Percentiles rank a stretch among this genome's conserved stretches.
phyloP scores from a whole-genome alignment of 805 yeast genomes.

The Cyberlindnera mississippiensis region DNA sequence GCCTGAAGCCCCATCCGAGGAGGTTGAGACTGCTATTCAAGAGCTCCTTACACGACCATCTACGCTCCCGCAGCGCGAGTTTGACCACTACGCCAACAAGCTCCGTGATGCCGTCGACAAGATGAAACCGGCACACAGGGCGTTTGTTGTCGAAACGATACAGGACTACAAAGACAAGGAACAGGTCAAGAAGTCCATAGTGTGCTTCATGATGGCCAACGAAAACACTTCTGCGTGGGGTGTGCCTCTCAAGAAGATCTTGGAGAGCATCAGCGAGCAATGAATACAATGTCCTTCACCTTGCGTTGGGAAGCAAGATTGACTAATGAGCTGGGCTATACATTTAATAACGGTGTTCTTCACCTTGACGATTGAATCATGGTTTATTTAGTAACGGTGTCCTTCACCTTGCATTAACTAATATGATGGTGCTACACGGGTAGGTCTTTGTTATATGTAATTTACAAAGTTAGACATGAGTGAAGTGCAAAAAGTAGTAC shows the following conservation, averaged over 20 bases:
- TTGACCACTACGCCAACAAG: slow-evolving; percentile 40
- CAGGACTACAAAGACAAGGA: slow-evolving; percentile 23
- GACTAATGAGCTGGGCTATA: too few relatives aligned
- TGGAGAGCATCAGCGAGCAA: slow-evolving; percentile 33
- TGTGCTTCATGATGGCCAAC: slow-evolving; percentile 53
- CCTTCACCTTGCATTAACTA: background rate
- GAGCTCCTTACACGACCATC: slow-evolving; percentile 28
- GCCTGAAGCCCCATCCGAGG: slow-evolving; percentile 19
- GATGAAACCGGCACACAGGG: slow-evolving; percentile 28
- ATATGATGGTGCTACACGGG: background rate
- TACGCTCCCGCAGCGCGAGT: slow-evolving; percentile 38
- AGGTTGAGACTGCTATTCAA: slow-evolving; percentile 12
- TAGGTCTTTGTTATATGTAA: too few relatives aligned
- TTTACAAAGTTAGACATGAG: background rate
- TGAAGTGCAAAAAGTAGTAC: slow-evolving; percentile 1
- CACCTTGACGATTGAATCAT: too few relatives aligned
- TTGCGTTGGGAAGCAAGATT: too few relatives aligned
- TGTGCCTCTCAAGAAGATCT: slow-evolving; percentile 55
- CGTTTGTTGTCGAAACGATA: slow-evolving; percentile 26
- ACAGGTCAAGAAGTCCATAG: slow-evolving; percentile 34
- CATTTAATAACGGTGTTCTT: too few relatives aligned
- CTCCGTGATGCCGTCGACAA: slow-evolving; percentile 29
- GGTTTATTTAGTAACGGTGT: too few relatives aligned
- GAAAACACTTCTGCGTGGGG: slow-evolving; percentile 64
- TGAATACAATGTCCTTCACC: background rate